Evolutionary conservation across 2,329 filamentous ascomycete species (phyloP).

Genomic region (Fusarium cicatricum): DNA sequence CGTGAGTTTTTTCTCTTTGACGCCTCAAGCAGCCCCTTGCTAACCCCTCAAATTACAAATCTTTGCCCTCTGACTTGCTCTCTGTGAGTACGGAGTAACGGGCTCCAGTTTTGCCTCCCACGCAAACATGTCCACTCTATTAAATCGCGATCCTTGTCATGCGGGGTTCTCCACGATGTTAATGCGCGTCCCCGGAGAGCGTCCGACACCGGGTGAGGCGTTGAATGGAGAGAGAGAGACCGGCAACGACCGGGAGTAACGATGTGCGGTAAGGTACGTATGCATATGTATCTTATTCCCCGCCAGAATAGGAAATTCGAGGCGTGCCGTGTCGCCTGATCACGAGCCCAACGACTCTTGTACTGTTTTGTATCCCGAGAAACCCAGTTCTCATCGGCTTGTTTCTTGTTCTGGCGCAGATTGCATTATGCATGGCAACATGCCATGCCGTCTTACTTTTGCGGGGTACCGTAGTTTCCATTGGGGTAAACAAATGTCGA

Average conservation of each 20-base stretch:
- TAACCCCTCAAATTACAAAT: no score
- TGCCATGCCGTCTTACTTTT: background rate
- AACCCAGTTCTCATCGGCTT: no score
- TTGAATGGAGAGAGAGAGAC: background rate
- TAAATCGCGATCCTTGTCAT: constrained; percentile 4
- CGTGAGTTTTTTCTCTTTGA: no score
- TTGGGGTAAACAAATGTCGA: constrained; percentile 28
- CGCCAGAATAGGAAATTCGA: constrained; percentile 25
- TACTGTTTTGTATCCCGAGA: no score
- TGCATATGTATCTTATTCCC: background rate
- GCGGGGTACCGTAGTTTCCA: constrained; percentile 32
- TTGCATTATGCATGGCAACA: background rate
- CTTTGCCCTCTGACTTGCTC: no score
- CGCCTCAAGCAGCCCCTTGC: no score
- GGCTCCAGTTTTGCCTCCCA: no score
- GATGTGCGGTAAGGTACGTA: no score
- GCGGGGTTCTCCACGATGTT: constrained; percentile 32
- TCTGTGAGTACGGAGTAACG: no score
- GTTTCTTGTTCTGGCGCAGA: no score
- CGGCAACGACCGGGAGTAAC: background rate
- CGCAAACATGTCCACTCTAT: background rate
- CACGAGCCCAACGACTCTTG: no score
- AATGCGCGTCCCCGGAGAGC: background rate
- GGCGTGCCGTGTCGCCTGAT: constrained; percentile 25
- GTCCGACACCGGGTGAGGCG: background rate